A percentile compares a stretch with the other conserved stretches of the same genome.
These are phyloP conservation scores for Coemansia guatemalensis DNA, from an alignment of 192 early-diverging fungal genomes.

Conservation along the genomic window DNA sequence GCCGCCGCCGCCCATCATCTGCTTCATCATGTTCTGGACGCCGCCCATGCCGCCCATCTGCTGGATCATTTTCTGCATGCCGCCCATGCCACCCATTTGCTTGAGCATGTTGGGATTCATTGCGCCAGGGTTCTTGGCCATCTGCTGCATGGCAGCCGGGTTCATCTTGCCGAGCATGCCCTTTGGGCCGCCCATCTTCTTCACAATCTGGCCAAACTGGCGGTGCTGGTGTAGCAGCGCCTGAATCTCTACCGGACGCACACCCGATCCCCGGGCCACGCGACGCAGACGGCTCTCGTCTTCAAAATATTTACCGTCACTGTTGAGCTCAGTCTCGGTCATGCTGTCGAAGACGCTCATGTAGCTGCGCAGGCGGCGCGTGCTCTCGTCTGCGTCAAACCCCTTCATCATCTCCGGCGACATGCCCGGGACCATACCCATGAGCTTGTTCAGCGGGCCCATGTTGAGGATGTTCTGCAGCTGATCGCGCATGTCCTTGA, in stretches of 20 bases:
- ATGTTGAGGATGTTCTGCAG: conserved; percentile 84
- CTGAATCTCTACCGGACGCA: conserved; percentile 79
- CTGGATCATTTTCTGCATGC: conserved; percentile 55
- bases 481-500: conserved; percentile 95
- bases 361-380: conserved; percentile 64
- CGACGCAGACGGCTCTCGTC: conserved; percentile 73
- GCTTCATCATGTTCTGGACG: conserved; percentile 64
- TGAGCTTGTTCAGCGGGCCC: conserved; percentile 91
- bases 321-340: conserved; percentile 85
- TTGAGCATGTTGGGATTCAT: conserved; percentile 69
- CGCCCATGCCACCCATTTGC: conserved; percentile 70
- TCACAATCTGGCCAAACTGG: conserved; percentile 83
- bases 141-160: conserved; percentile 55
- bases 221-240: conserved; percentile 76
- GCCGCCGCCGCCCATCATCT: conserved; percentile 64
- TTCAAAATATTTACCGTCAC: conserved; percentile 82
- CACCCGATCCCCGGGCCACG: conserved; percentile 83
- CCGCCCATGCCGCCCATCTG: conserved; percentile 57
- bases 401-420: conserved; percentile 60
- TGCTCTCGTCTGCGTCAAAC: conserved; percentile 60
- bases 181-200: conserved; percentile 90
- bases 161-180: conserved; percentile 74
- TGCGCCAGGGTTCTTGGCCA: conserved; percentile 68
- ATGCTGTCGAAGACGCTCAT: conserved; percentile 97
- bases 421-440: conserved; percentile 84